These are phyloP conservation scores for Ambrosiella xylebori DNA, from an alignment of 2,329 filamentous ascomycete genomes.

Conservation along the genomic window DNA sequence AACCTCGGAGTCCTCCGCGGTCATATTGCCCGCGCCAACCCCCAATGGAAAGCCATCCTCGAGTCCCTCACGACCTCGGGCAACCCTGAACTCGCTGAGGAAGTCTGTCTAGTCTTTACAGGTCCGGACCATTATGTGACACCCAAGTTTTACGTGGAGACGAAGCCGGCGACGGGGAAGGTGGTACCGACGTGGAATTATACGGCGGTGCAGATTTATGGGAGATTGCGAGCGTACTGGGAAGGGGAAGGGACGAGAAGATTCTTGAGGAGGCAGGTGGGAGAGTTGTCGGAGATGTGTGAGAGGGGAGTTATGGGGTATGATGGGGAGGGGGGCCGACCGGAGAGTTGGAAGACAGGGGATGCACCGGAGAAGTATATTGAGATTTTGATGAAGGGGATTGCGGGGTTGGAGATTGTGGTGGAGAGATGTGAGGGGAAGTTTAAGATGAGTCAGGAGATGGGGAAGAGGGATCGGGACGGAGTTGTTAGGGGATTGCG, in stretches of 20 bases:
- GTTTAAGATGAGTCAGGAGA: constrained; percentile 52
- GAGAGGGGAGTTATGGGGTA: constrained; percentile 42
- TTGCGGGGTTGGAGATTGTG: constrained; percentile 43
- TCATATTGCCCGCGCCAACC: constrained; percentile 46
- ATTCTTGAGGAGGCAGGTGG: constrained; percentile 35
- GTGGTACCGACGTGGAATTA: constrained; percentile 60
- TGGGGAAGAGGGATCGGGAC: constrained; percentile 31
- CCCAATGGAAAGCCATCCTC: constrained; percentile 44
- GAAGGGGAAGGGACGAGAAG: constrained; percentile 25
- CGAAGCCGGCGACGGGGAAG: constrained; percentile 46
- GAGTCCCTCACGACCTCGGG: constrained; percentile 21
- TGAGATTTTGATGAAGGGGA: constrained; percentile 37
- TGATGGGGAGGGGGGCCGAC: constrained; percentile 20
- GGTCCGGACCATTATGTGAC: constrained; percentile 47
- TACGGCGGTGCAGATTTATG: constrained; percentile 46
- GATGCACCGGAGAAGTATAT: constrained; percentile 41
- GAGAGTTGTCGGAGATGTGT: constrained; percentile 31
- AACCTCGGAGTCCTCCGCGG: constrained; percentile 35
- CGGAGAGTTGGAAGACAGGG: constrained; percentile 34
- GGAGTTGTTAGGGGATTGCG: constrained; percentile 41
- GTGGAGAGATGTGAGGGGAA: constrained; percentile 40
- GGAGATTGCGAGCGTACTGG: constrained; percentile 34
- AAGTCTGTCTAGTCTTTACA: constrained; percentile 48
- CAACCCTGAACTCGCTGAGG: constrained; percentile 25
- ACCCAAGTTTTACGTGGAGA: constrained; percentile 49